Base-by-base conservation (phyloP, 2,329 filamentous ascomycete genomes). In the Byssochlamys sp. region DNA sequence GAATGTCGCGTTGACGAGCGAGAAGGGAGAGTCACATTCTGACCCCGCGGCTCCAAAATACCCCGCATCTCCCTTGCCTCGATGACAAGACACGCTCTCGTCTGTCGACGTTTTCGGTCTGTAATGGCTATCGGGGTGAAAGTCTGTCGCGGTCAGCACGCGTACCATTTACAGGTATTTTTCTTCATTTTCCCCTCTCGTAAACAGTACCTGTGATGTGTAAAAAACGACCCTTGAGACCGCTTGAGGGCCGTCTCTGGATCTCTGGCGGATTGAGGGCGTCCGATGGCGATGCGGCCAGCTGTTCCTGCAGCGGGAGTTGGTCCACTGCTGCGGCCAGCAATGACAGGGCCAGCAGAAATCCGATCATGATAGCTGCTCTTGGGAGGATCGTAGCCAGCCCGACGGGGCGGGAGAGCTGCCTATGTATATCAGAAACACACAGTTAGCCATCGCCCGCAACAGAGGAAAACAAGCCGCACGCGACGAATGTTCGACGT, bases 121-220 rank as follows among this genome's bases (percentile, higher is more conserved):
- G 80, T 96, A 99, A 74, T 89, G 89, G 50, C 84, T 83, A 72
- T 99, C 94, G 52, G 91, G 90, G 68, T 99, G 94, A 65, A 97
- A 82, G 75, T 99, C 94, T 96, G 65, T 56, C 29, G 33, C 14
- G 33, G n/a, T 54, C n/a, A 55, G 49, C 25, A 24, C 48, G n/a
- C 2, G 12, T 27, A 2, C 4, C 19, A 33, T 12, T n/a, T 29
- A n/a, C 11, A 54, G 9, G 10, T 28, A 54, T 55, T 2, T 52
- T 19, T 19, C 1, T 19, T 50, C 25, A 19, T 53, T 51, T 59
- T 19, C 56, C 53, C 3, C 5, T 14, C 39, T 45, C 19, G 2
- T 27, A 55, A 10, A 54, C 55, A 57, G 56, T 58, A 92, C 90
- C 91, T 75, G 90, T 94, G 65, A 95, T 89, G 74, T 95, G 90